Base-by-base conservation (phyloP, 2,329 filamentous ascomycete species). In the Tolypocladium ovalisporum region DNA sequence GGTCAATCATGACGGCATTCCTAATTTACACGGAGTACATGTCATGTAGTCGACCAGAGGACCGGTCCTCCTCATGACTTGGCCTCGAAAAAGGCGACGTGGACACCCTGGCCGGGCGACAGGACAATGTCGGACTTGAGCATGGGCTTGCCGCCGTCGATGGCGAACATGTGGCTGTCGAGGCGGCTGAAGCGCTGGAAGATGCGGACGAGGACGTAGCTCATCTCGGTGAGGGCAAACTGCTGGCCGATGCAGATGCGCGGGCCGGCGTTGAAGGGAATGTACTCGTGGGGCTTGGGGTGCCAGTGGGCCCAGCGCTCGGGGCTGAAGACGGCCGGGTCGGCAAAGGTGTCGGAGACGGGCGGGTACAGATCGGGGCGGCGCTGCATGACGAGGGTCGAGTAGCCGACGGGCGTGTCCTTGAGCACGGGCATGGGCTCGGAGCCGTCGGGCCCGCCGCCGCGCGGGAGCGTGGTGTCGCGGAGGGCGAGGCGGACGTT, bases 241-340 rank as follows among this genome's bases (percentile, higher is more conserved):
- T 92, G 87, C 77, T 92, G 87, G 1, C 87, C 87, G 58, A 90
- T 82, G 70, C 87, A 89, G 66, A 89, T 87, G 39, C 87, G 76
- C 54, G 87, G 85, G 0, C 86, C 87, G 12, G 85, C 85, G 67
- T 89, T 89, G 72, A 90, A 90, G 15, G 87, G 87, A 40, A 90
- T 80, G 67, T 87, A 90, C 60, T 85, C 80, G 81, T 86, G 88
- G 1, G 82, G 81, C 65, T 78, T 79, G 0, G 84, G 84, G 67
- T 84, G 79, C 79, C 82, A 82, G 62, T 69, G 59, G 49, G 68
- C 71, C 87, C 87, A 90, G 59, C 87, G 77, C 54, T 89, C 86
- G 1, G 88, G 88, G 58, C 76, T 76, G 71, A 85, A 90, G 42
- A 74, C 66, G 15, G 68, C 68, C 4, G 76, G 75, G 57, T 77